Percentiles rank a stretch among this genome's conserved stretches.
Conservation (phyloP, 2,329 filamentous ascomycete species). For the Acrocalymma vagum region DNA sequence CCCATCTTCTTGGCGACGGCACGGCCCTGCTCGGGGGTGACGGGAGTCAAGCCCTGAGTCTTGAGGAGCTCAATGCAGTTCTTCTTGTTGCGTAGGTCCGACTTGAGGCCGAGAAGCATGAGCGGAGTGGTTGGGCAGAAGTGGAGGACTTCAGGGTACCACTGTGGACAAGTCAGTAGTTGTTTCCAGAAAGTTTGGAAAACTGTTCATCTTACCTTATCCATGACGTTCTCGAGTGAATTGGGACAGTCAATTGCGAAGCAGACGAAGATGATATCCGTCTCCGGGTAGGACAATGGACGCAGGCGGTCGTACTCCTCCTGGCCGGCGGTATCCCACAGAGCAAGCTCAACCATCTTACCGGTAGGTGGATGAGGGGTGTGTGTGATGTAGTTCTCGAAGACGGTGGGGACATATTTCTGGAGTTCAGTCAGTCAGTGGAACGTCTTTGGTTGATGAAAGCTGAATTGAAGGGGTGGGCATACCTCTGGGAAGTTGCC, state of each 20-base stretch:
- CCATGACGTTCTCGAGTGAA: constrained; percentile 96
- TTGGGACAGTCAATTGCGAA: constrained; percentile 99
- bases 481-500: constrained; percentile 97
- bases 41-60: constrained; percentile 94
- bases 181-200: no score
- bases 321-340: constrained; percentile 98
- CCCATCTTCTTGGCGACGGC: constrained; percentile 92
- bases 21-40: constrained; percentile 89
- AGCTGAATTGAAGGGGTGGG: not conserved
- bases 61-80: constrained; percentile 99
- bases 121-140: constrained; percentile 98
- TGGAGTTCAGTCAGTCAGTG: constrained; percentile 55
- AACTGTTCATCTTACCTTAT: constrained; percentile 75
- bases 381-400: constrained; percentile 99
- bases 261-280: constrained; percentile 96
- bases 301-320: constrained; percentile 98
- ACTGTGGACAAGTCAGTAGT: constrained; percentile 65
- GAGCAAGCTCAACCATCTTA: constrained; percentile 93
- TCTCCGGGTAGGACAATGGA: constrained; percentile 96
- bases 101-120: constrained; percentile 95
- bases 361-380: constrained; percentile 86
- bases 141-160: constrained; percentile 98
- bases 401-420: constrained; percentile 99
- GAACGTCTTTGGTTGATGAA: not conserved
- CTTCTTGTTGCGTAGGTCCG: constrained; percentile 92